A percentile compares a stretch with the other conserved stretches of the same genome.
phyloP scores from a whole-genome alignment of 2,329 filamentous ascomycete genomes.

The Phialemoniopsis sp. region DNA sequence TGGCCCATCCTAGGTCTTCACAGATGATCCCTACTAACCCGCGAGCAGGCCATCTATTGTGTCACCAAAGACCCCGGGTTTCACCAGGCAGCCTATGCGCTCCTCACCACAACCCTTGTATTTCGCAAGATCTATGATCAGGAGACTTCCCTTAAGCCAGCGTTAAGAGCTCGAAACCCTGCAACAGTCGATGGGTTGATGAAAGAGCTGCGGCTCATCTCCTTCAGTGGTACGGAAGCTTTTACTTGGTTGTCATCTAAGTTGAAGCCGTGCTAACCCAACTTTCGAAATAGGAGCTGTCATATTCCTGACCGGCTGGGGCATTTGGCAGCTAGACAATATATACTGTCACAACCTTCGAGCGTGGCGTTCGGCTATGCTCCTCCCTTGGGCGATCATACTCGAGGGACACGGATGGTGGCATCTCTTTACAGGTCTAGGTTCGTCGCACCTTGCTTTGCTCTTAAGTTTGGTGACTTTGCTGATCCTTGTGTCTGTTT shows the following conservation, averaged over 20 bases:
- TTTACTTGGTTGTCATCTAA: no score
- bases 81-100: slow-evolving; percentile 75
- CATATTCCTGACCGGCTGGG: slow-evolving; percentile 71
- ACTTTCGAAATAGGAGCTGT: slow-evolving; percentile 47
- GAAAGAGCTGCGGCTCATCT: slow-evolving; percentile 72
- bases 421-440: slow-evolving; percentile 78
- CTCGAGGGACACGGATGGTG: slow-evolving; percentile 57
- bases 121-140: slow-evolving; percentile 74
- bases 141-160: slow-evolving; percentile 45
- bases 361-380: slow-evolving; percentile 61
- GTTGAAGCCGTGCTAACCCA: not conserved
- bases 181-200: slow-evolving; percentile 43
- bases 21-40: not conserved
- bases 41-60: slow-evolving; percentile 56
- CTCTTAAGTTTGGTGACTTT: not conserved
- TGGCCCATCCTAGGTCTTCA: no score
- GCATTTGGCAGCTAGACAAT: slow-evolving; percentile 77
- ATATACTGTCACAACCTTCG: slow-evolving; percentile 65
- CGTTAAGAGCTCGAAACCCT: slow-evolving; percentile 36
- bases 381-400: slow-evolving; percentile 75
- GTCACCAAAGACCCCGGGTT: slow-evolving; percentile 78
- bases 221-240: slow-evolving; percentile 49
- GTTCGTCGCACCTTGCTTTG: slow-evolving; percentile 27
- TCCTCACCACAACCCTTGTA: slow-evolving; percentile 67
- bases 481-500: not conserved